Evolutionary conservation across 2,329 filamentous ascomycete species (phyloP), one percentile per base, ranked within the genome.

Genomic region (Epichloe bromicola): DNA sequence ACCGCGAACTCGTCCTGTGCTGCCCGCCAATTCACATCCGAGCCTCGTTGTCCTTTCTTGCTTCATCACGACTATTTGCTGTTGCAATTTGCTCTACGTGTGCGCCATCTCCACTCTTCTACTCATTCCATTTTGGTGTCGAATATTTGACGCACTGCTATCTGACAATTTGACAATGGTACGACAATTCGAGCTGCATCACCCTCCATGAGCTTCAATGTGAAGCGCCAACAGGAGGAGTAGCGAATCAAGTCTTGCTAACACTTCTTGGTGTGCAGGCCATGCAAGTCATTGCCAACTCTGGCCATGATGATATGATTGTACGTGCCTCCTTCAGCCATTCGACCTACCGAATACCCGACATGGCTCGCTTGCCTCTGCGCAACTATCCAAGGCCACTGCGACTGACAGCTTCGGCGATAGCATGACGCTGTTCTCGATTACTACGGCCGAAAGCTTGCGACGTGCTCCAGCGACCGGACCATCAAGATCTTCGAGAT

Each of bases 401-500:
- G 30, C 14, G 19, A 48, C 48, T 39, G 56, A 41, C 37, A 44
- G 56, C 59, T 51, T 58, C 58, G 53, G 47, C 50, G 36, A 49
- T 50, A 88, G 91, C 93, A 98, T 70, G 93, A 98, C 79, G 93
- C 93, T 58, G 91, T 95, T 58, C 84, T 98, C 65, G 93, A 98
- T 70, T 98, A 97, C 76, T 98, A 97, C 70, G 93, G 93, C 64
- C 84, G 93, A 59, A 86, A 91, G 65, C 82, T 98, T 61, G 93
- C 93, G 56, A 98, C 93, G 58, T 97, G 93, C 71, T 96, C 90
- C 37, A 96, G 91, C 58, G 93, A 98, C 72, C 90, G 93, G 67
- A 97, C 91, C 46, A 95, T 98, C 75, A 97, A 97, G 75, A 97
- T 98, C 65, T 98, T 96, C 66, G 93, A 98, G 71, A 85, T 98